Percentiles rank a stretch among this genome's conserved stretches.
Conservation (phyloP, 1,284 basidiomycete genomes). For the Agaricales sp. region DNA sequence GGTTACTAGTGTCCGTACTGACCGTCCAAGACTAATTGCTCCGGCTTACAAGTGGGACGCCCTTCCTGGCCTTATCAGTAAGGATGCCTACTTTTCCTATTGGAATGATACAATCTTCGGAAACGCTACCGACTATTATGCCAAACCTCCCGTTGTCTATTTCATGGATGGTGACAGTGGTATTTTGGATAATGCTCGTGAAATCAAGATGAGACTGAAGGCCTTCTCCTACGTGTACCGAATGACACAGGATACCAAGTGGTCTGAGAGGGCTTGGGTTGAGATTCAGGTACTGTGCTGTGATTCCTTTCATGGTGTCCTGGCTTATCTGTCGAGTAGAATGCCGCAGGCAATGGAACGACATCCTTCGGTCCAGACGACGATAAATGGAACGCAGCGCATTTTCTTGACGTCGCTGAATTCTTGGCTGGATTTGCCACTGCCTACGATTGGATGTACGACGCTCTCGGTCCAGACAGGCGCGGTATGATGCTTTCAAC, state of each 20-base stretch:
- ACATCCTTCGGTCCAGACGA: conserved; percentile 62
- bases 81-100: conserved; percentile 75
- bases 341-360: conserved; percentile 36
- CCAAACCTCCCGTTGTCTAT: conserved; percentile 59
- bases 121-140: conserved; percentile 74
- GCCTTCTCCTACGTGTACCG: conserved; percentile 88
- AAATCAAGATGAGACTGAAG: conserved; percentile 87
- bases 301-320: conserved; percentile 1
- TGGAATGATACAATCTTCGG: conserved; percentile 93
- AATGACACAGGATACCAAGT: conserved; percentile 84
- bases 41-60: conserved; percentile 89
- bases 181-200: conserved; percentile 87
- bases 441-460: conserved; percentile 94
- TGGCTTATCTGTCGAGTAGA: conserved; percentile 17
- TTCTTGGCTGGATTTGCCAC: conserved; percentile 81
- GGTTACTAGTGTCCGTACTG: conserved; percentile 53
- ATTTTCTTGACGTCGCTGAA: conserved; percentile 95
- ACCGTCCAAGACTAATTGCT: conserved; percentile 88
- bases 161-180: conserved; percentile 78
- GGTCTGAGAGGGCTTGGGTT: conserved; percentile 76
- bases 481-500: conserved; percentile 61
- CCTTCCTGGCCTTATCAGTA: conserved; percentile 69
- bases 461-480: conserved; percentile 73
- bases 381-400: conserved; percentile 73
- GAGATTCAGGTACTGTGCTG: conserved; percentile 63